phyloP scores from a whole-genome alignment of 1,139 yeast species.

The Arxiozyma heterogenica region DNA sequence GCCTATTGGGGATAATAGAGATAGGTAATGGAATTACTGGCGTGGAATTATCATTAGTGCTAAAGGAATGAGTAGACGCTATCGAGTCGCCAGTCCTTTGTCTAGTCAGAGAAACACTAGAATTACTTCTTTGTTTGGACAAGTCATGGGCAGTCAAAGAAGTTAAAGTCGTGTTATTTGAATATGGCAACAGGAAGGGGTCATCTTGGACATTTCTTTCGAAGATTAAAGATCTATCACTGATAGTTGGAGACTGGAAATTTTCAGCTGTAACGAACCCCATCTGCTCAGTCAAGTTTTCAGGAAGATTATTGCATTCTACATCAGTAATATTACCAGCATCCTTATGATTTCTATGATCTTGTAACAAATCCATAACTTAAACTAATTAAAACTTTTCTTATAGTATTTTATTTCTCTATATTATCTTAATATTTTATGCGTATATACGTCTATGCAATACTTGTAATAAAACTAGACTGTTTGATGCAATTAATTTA shows the following conservation, averaged over 20 bases:
- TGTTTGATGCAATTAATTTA: not conserved
- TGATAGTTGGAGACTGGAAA: constrained; percentile 2
- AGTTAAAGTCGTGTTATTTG: constrained; percentile 2
- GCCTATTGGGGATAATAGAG: constrained; percentile 1
- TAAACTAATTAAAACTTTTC: too few relatives aligned
- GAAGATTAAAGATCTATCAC: constrained; percentile 36
- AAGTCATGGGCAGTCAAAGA: not conserved
- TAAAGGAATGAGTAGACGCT: constrained; percentile 3
- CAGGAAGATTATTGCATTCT: not conserved
- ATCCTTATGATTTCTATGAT: not conserved
- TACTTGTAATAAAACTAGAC: not conserved
- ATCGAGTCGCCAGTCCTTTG: constrained; percentile 7
- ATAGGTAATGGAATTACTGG: not conserved
- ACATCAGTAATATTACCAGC: not conserved
- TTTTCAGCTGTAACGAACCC: not conserved
- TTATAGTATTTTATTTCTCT: too few relatives aligned
- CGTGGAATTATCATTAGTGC: not conserved
- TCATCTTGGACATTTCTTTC: constrained; percentile 55
- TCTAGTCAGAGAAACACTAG: constrained; percentile 6
- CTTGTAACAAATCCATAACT: not conserved
- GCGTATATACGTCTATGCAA: not conserved
- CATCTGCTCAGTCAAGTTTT: not conserved
- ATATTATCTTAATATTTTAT: too few relatives aligned
- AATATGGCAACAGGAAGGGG: constrained; percentile 18
- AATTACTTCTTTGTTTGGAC: constrained; percentile 7